Conservation (phyloP, 2,329 filamentous ascomycete genomes). For the Dothiorella sarmentorum region DNA sequence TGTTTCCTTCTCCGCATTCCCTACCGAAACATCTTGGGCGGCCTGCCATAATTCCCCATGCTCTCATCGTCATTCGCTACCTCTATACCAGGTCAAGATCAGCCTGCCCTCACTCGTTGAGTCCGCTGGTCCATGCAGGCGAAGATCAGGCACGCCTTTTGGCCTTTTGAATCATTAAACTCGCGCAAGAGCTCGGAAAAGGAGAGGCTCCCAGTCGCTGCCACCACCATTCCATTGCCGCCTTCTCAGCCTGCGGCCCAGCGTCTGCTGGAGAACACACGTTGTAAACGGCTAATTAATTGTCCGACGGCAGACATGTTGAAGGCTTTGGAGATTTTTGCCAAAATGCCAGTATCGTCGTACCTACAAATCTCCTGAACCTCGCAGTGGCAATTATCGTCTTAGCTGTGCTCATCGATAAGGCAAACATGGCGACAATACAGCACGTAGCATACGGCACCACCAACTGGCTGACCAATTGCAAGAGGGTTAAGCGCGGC, state of each 20-base stretch:
- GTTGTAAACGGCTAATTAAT: no score
- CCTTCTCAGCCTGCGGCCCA: neutral
- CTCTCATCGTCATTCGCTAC: neutral
- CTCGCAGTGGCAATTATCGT: neutral
- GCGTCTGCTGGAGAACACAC: neutral
- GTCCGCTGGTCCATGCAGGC: constrained; percentile 6
- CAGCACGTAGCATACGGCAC: neutral
- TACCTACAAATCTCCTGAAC: neutral
- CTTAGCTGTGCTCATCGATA: neutral
- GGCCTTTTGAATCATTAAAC: constrained; percentile 1
- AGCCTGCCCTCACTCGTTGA: neutral
- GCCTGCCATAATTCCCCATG: neutral
- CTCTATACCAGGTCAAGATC: neutral
- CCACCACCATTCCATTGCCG: neutral
- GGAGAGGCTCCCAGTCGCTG: neutral
- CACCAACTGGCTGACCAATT: neutral
- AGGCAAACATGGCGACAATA: neutral
- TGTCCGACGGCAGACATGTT: neutral
- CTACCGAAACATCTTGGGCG: neutral
- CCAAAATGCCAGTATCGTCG: neutral
- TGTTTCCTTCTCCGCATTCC: neutral
- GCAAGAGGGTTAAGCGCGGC: neutral
- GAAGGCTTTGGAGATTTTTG: neutral
- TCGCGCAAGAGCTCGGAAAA: neutral
- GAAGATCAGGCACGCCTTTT: constrained; percentile 15